Evolutionary conservation across 2,329 filamentous ascomycete genomes (phyloP), one percentile per base, ranked within the genome.

Genomic region (Intubia oerlemansii): DNA sequence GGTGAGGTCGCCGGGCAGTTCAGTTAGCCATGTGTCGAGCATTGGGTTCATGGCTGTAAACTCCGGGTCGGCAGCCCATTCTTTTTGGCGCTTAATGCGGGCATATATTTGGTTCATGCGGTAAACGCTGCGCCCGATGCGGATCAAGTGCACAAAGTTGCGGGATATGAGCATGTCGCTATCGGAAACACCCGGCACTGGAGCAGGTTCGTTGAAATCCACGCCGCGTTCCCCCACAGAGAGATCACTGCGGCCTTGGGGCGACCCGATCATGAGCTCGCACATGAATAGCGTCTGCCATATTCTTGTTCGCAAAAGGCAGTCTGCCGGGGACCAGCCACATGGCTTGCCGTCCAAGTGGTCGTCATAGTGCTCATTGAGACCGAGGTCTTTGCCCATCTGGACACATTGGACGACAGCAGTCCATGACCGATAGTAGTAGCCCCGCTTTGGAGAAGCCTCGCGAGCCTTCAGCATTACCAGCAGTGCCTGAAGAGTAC

Each of bases 351-450:
- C 78, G 29, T 67, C 64, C 36, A 73, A 63, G 46, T 95, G 88
- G 25, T 72, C 67, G 33, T 77, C 71, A 36, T 70, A 70, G 50
- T 95, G 85, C 38, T 92, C 81, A 44, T 93, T 73, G 5, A 95
- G 56, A 13, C 82, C 80, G 18, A 95, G 57, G 44, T 93, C 85
- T 43, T 90, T 88, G 16, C 71, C 81, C 80, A 95, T 92, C 26
- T 82, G 75, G 7, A 91, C 75, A 37, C 85, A 81, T 35, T 84
- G 80, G 30, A 92, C 85, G 13, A 91, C 70, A 5, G 78, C 80
- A 69, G 93, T 91, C 85, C 88, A 95, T 1, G 88, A 95, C 21
- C 85, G 73, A 51, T 88, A 95, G 49, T 88, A 95, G 46, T 95
- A 95, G 1, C 88, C 88, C 34, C 80, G 71, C 45, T 91, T 91